A percentile compares a stretch with the other conserved stretches of the same genome.
Evolutionary conservation across 2,329 filamentous ascomycete species (phyloP).

Genomic region (Talaromyces sp.): DNA sequence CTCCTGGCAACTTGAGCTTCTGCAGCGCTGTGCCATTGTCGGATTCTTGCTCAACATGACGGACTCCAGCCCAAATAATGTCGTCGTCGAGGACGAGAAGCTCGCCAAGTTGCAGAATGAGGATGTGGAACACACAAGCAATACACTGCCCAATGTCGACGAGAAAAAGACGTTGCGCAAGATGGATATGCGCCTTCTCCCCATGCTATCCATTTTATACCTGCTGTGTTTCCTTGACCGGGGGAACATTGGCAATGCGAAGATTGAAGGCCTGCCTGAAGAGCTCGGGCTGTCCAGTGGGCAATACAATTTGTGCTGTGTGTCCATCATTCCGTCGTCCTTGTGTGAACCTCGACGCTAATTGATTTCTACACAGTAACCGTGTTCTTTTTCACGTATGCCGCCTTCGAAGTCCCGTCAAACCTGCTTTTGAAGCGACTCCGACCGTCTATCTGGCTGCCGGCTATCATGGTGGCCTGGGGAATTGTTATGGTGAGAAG

Average conservation of each 20-base stretch:
- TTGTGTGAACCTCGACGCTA: conserved; percentile 11
- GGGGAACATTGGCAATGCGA: conserved; percentile 51
- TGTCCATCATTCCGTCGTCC: not conserved
- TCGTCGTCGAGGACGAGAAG: not conserved
- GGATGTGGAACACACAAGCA: not conserved
- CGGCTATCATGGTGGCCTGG: conserved; percentile 40
- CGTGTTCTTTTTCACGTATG: conserved; percentile 50
- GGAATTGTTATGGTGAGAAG: conserved; percentile 41
- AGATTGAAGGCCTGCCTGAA: conserved; percentile 49
- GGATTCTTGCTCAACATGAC: not conserved
- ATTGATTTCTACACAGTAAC: conserved; percentile 38
- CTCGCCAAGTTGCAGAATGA: not conserved
- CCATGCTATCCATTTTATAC: conserved; percentile 35
- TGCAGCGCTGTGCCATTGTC: not conserved
- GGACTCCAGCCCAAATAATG: not conserved
- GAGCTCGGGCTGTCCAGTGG: conserved; percentile 40
- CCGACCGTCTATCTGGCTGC: conserved; percentile 36
- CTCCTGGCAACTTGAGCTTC: not conserved
- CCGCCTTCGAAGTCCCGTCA: conserved; percentile 36
- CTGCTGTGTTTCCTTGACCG: conserved; percentile 45
- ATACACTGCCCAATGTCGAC: not conserved
- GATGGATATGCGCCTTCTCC: conserved; percentile 31
- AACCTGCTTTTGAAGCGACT: conserved; percentile 42
- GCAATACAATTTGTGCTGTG: conserved; percentile 23
- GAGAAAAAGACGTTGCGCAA: conserved; percentile 33